Conservation (phyloP, 345 rosid genomes). For the Corchorus capsularis region DNA sequence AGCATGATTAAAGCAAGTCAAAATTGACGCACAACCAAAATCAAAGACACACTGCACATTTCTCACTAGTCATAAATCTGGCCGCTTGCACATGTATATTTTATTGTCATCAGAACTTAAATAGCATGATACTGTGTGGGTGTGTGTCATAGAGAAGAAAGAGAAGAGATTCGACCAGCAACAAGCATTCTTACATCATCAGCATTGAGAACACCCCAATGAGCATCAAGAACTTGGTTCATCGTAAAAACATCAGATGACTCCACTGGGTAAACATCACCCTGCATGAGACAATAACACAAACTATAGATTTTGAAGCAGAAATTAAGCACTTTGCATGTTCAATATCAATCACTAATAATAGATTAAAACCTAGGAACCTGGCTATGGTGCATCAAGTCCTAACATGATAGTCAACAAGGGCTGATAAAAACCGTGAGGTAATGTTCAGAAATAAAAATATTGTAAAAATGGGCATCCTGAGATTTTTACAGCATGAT, state of each 20-base stretch:
- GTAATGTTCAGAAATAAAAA: neutral
- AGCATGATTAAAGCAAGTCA: too few relatives aligned
- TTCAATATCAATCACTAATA: neutral
- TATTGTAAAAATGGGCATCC: neutral
- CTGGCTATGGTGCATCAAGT: neutral
- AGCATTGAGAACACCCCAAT: constrained; percentile 77
- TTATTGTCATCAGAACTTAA: too few relatives aligned
- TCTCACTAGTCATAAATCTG: too few relatives aligned
- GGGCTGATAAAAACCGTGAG: neutral
- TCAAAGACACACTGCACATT: too few relatives aligned
- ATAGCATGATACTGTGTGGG: neutral
- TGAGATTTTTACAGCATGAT: neutral
- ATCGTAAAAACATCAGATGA: constrained; percentile 40
- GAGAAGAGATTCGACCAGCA: neutral
- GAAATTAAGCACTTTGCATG: neutral
- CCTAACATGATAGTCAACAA: neutral
- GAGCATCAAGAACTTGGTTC: constrained; percentile 78
- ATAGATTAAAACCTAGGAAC: neutral
- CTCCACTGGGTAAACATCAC: constrained; percentile 86
- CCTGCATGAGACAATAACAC: constrained; percentile 39
- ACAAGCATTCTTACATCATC: constrained; percentile 58
- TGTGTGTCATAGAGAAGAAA: too few relatives aligned
- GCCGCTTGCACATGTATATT: too few relatives aligned
- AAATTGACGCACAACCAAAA: too few relatives aligned
- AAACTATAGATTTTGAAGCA: constrained; percentile 7